Conservation (phyloP, 805 yeast species). For the Saccharomycopsis oosterbeekiorum region DNA sequence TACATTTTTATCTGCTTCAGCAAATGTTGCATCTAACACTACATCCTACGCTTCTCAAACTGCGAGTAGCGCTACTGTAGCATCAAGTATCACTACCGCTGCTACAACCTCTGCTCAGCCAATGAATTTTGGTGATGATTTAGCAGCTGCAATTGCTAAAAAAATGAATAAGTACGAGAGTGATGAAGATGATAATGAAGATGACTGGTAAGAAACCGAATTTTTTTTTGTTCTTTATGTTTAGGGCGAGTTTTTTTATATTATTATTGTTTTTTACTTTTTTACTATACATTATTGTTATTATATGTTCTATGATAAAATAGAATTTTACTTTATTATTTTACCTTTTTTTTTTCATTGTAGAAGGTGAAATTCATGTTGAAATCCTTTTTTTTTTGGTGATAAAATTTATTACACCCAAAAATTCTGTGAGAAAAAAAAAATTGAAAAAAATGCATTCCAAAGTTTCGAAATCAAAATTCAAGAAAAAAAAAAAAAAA, state of each 20-base stretch:
- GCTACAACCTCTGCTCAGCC: constrained; percentile 1
- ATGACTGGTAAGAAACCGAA: constrained; percentile 8
- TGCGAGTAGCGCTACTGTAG: constrained; percentile 20
- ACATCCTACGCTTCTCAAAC: constrained; percentile 3
- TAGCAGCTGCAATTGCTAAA: constrained; percentile 16
- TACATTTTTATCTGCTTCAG: neutral
- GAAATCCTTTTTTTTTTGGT: neutral
- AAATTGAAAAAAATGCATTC: neutral
- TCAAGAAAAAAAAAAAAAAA: neutral
- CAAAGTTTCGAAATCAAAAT: neutral
- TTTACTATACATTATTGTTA: too few relatives aligned
- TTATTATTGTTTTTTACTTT: too few relatives aligned
- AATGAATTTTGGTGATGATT: constrained; percentile 13
- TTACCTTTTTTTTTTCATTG: neutral
- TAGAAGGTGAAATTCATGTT: neutral
- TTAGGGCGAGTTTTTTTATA: too few relatives aligned
- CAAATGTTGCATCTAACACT: neutral
- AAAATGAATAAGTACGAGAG: constrained; percentile 18
- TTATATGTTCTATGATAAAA: too few relatives aligned
- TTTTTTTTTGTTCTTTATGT: too few relatives aligned
- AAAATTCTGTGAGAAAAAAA: neutral
- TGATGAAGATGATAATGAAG: constrained; percentile 14
- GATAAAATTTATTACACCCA: neutral
- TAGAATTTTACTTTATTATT: neutral
- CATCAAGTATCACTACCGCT: constrained; percentile 16